Base-by-base conservation (phyloP, 75 land plant genomes). In the Azolla pinnata region DNA sequence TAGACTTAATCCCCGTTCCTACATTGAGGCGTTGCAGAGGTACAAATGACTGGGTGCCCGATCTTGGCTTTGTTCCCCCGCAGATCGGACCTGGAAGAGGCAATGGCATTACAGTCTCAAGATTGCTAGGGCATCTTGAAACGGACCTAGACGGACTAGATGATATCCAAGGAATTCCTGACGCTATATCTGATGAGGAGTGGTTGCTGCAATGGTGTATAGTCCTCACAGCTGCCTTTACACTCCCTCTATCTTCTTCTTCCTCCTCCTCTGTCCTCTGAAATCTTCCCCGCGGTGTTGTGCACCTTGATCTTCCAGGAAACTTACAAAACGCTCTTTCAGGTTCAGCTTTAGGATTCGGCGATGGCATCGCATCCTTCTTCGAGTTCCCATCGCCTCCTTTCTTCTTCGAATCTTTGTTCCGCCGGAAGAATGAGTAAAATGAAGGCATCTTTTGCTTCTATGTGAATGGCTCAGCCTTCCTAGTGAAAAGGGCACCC, bases 391-490 rank as follows among this genome's bases (percentile, higher is more conserved):
- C 17, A 3, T 4, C 21, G 49, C 49, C 21, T 46, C 49, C 49
- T 46, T 46, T 46, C 49, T 46, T 46, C 21, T 23, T 46, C 17
- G 49, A 4, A 14, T 46, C 49, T 17, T 46, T 46, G 23, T 18
- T 46, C 21, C 49, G n/a, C 21, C 49, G n/a, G 14, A 46, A 46
- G 49, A 46, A 46, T 3, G 49, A 46, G n/a, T 18, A 14, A 46
- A 46, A 46, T 23, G 21, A 18, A 18, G 49, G 49, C 49, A 46
- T 46, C 21, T 46, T n/a, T n/a, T n/a, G n/a, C n/a, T n/a, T n/a
- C n/a, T n/a, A n/a, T n/a, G n/a, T n/a, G n/a, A n/a, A n/a, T n/a
- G n/a, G n/a, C n/a, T n/a, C n/a, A n/a, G n/a, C n/a, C n/a, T n/a
- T n/a, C n/a, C n/a, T n/a, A n/a, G n/a, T n/a, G n/a, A n/a, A n/a